Evolutionary conservation across 2,329 filamentous ascomycete genomes (phyloP).

Genomic region (Phialemoniopsis sp.): DNA sequence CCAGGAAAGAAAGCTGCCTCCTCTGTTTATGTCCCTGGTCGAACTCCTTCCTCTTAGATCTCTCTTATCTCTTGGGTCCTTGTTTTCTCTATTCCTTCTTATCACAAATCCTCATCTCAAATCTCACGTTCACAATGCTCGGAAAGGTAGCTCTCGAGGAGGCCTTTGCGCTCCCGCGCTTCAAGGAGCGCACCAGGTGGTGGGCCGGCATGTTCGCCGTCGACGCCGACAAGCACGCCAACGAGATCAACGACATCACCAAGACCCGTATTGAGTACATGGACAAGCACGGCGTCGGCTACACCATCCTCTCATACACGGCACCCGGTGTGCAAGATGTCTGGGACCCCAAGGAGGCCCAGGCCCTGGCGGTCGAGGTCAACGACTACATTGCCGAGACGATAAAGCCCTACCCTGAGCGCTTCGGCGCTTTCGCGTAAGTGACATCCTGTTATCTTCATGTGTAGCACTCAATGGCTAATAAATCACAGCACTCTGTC

Average conservation of each 20-base stretch:
- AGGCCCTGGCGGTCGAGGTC: slow-evolving; percentile 33
- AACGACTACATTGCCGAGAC: slow-evolving; percentile 34
- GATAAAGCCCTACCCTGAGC: slow-evolving; percentile 31
- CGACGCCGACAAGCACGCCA: slow-evolving; percentile 53
- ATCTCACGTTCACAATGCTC: slow-evolving; percentile 32
- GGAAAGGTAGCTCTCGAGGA: slow-evolving; percentile 61
- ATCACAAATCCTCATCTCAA: too few relatives aligned
- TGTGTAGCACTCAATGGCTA: too few relatives aligned
- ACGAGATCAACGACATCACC: slow-evolving; percentile 43
- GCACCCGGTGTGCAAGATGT: slow-evolving; percentile 43
- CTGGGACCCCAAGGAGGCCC: slow-evolving; percentile 33
- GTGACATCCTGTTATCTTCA: too few relatives aligned
- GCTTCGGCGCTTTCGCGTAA: slow-evolving; percentile 43
- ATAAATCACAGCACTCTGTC: too few relatives aligned
- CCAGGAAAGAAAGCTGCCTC: too few relatives aligned
- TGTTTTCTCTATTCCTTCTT: too few relatives aligned
- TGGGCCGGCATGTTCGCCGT: slow-evolving; percentile 57
- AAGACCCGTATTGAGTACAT: slow-evolving; percentile 34
- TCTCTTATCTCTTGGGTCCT: too few relatives aligned
- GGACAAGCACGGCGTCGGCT: slow-evolving; percentile 42
- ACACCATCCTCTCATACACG: slow-evolving; percentile 43
- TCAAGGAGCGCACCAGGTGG: slow-evolving; percentile 55
- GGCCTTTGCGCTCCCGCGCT: slow-evolving; percentile 55
- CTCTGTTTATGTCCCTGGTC: too few relatives aligned
- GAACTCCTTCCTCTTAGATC: too few relatives aligned